Conservation (phyloP, 345 rosid genomes). For the Punica granatum region DNA sequence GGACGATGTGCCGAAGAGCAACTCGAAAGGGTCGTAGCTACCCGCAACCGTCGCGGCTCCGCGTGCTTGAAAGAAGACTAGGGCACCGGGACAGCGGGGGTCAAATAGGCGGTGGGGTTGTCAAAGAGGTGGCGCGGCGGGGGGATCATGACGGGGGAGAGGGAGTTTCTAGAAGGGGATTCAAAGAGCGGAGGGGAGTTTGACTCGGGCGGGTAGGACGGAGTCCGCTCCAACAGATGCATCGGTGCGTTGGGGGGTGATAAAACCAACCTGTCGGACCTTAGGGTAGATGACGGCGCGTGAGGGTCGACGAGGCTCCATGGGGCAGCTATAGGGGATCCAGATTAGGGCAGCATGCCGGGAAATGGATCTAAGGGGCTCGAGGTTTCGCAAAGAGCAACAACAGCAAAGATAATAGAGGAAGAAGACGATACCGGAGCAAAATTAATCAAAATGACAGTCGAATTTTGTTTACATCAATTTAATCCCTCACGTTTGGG, state of each 20-base stretch:
- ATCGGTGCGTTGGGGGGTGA: slow-evolving; percentile 49
- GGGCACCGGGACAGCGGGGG: slow-evolving; percentile 8
- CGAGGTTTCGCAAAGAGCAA: not conserved
- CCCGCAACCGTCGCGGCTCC: slow-evolving; percentile 11
- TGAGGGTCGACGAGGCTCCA: slow-evolving; percentile 68
- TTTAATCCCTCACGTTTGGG: too few relatives aligned
- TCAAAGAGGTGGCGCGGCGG: slow-evolving; percentile 57
- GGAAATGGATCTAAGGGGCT: not conserved
- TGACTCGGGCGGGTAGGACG: slow-evolving; percentile 30
- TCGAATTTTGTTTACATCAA: too few relatives aligned
- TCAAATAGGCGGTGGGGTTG: slow-evolving; percentile 18
- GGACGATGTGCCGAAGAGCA: slow-evolving; percentile 23
- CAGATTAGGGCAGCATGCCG: not conserved
- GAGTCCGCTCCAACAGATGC: slow-evolving; percentile 11
- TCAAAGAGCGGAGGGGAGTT: slow-evolving; percentile 25
- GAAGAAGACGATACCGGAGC: not conserved
- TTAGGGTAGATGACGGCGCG: slow-evolving; percentile 73
- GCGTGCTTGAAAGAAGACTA: slow-evolving; percentile 12
- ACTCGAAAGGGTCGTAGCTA: slow-evolving; percentile 9
- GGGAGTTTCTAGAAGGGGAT: slow-evolving; percentile 54
- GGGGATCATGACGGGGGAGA: too few relatives aligned
- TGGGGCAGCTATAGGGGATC: slow-evolving; percentile 14
- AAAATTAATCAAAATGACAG: not conserved
- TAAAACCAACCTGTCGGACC: slow-evolving; percentile 85
- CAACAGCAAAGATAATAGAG: not conserved